Evolutionary conservation across 129 eudicot species (phyloP).

Genomic region (Flaveria sonorensis): DNA sequence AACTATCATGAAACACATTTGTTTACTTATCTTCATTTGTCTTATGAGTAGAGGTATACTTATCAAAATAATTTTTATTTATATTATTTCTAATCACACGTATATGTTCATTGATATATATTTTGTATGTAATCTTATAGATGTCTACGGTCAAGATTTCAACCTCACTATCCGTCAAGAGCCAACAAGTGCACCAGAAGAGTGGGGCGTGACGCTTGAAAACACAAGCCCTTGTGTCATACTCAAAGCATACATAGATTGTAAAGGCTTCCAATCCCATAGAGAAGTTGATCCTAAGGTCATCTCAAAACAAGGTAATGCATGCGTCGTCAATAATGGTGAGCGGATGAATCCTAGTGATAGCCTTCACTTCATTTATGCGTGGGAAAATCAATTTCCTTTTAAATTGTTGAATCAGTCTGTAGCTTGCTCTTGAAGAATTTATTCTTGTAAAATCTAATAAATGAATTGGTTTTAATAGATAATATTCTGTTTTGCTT

Average conservation of each 20-base stretch:
- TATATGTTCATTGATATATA: neutral
- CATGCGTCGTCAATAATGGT: conserved; percentile 16
- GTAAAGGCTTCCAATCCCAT: conserved; percentile 22
- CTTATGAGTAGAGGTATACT: conserved; percentile 18
- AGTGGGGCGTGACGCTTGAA: conserved; percentile 24
- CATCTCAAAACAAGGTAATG: conserved; percentile 15
- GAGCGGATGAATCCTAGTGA: neutral
- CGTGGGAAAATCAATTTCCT: conserved; percentile 13
- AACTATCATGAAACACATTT: conserved; percentile 10
- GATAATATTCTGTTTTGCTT: neutral
- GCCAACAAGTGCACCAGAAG: neutral
- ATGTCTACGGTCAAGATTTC: neutral
- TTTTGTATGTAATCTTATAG: neutral
- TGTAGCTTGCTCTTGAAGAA: neutral
- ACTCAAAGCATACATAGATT: conserved; percentile 15
- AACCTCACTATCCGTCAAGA: neutral
- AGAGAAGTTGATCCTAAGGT: conserved; percentile 8
- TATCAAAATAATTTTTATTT: neutral
- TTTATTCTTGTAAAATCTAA: neutral
- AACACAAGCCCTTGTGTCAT: conserved; percentile 22
- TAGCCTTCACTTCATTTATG: conserved; percentile 13
- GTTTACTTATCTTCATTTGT: conserved; percentile 18
- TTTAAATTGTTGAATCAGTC: neutral
- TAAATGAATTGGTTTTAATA: neutral
- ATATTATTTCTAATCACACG: too few species aligned